Evolutionary conservation across 2,329 filamentous ascomycete species (phyloP), one percentile per base, ranked within the genome.

Genomic region (Ceratocystis smalleyi): DNA sequence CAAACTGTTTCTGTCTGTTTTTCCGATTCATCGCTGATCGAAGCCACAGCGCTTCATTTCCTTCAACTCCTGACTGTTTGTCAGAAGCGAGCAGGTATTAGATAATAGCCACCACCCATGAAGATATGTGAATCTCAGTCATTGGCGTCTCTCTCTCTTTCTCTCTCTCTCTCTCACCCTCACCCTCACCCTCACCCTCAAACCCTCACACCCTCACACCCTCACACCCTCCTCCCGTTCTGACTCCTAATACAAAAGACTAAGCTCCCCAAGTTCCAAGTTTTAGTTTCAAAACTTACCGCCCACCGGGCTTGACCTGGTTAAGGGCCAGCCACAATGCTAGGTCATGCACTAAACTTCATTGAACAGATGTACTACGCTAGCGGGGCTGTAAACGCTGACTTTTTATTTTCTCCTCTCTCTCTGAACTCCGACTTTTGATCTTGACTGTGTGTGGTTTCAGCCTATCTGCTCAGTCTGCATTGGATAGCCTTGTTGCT

Each of bases 1-100:
- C 54, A 57, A 57, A 35, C 54, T 57, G 54, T 57, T 57, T 57
- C 54, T 57, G 54, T 30, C 22, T 55, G 51, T 57, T 57, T 57
- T 35, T 57, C 30, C 27, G 54, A 22, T 35, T 8, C 54, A 57
- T 35, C 19, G 30, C 27, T 57, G 54, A 57, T 57, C 12, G n/a
- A 57, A 35, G 54, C 54, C 30, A 57, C 54, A 35, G 32, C 32
- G 54, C 54, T 57, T 57, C 54, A 57, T 57, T 57, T 57, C 54
- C 54, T 17, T n/a, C 54, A 17, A 24, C 12, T 7, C 24, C 15
- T 15, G 12, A 55, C 22, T 15, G 19, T 15, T 15, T 40, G 35
- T 40, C 35, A 10, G 35, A 40, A 40, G 35, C 35, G 35, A 40
- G 15, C 35, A 40, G 35, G 35, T 40, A 40, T 40, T 40, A 15